These are phyloP conservation scores for Scheffersomyces illinoinensis DNA, from an alignment of 1,139 yeast genomes.

Conservation along the genomic window DNA sequence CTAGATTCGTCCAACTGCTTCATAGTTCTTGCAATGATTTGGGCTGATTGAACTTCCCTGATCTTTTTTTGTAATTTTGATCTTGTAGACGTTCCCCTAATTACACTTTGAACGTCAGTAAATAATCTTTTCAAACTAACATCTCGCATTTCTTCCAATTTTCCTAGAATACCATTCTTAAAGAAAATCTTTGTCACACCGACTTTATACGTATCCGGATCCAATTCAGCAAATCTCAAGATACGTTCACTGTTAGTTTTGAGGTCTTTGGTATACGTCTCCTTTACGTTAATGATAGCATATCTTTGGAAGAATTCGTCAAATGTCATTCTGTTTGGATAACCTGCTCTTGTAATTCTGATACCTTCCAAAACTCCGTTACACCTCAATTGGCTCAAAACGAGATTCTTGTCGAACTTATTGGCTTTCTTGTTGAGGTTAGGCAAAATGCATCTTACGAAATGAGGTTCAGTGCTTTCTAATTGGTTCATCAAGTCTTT, in stretches of 20 bases:
- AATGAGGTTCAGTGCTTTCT: constrained; percentile 87
- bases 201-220: constrained; percentile 67
- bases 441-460: constrained; percentile 94
- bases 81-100: constrained; percentile 67
- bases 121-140: constrained; percentile 56
- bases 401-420: constrained; percentile 71
- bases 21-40: constrained; percentile 65
- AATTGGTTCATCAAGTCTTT: constrained; percentile 70
- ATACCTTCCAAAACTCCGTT: constrained; percentile 99
- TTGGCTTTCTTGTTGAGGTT: constrained; percentile 74
- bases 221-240: constrained; percentile 60
- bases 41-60: constrained; percentile 68
- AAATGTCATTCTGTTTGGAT: constrained; percentile 88
- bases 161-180: constrained; percentile 91
- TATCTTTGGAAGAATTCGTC: constrained; percentile 78
- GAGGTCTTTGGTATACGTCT: constrained; percentile 48
- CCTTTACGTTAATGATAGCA: constrained; percentile 55
- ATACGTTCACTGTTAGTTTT: constrained; percentile 72
- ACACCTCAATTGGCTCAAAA: constrained; percentile 87
- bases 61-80: constrained; percentile 50
- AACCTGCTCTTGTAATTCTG: constrained; percentile 94
- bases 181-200: constrained; percentile 88
- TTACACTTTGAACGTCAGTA: constrained; percentile 63
- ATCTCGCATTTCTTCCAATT: constrained; percentile 79
- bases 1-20: constrained; percentile 52